These are phyloP conservation scores for Madurella fahalii DNA, from an alignment of 2,329 filamentous ascomycete genomes.

Conservation along the genomic window DNA sequence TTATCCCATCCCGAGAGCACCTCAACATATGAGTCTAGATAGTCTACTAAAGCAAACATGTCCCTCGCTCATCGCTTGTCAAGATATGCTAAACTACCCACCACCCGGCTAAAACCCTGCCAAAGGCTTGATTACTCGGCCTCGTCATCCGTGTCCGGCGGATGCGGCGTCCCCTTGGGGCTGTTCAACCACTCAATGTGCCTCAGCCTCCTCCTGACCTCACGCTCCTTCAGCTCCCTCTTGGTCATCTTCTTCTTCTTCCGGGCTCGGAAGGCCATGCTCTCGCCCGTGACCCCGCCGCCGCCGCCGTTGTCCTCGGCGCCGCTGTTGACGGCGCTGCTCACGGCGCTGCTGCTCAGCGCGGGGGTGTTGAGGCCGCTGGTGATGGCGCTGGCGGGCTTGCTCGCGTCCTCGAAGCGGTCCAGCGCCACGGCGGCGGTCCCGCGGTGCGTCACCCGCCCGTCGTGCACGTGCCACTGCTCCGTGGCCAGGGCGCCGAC, in stretches of 20 bases:
- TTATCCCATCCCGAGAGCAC: too few species aligned
- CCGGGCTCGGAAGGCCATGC: slow-evolving; percentile 80
- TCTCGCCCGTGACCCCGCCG: slow-evolving; percentile 28
- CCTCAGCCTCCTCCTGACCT: slow-evolving; percentile 78
- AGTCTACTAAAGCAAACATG: too few species aligned
- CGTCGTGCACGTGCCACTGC: slow-evolving; percentile 91
- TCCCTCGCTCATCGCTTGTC: neutral
- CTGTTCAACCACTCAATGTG: slow-evolving; percentile 83
- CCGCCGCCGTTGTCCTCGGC: slow-evolving; percentile 66
- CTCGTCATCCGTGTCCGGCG: slow-evolving; percentile 74
- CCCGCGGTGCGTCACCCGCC: slow-evolving; percentile 80
- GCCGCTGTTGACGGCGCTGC: slow-evolving; percentile 72
- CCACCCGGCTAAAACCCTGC: neutral
- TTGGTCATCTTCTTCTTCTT: slow-evolving; percentile 99
- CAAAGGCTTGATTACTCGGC: slow-evolving; percentile 26
- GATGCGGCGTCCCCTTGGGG: slow-evolving; percentile 78
- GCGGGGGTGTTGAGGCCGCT: slow-evolving; percentile 55
- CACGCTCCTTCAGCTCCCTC: slow-evolving; percentile 90
- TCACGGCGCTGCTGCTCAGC: slow-evolving; percentile 53
- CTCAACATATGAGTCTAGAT: too few species aligned
- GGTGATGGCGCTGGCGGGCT: slow-evolving; percentile 59
- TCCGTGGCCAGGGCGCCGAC: slow-evolving; percentile 93
- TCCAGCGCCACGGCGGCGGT: slow-evolving; percentile 68
- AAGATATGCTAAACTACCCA: neutral
- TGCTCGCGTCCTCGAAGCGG: slow-evolving; percentile 78